These are phyloP conservation scores for Papilionanthe hybrid DNA, from an alignment of 116 monocot genomes.

Conservation along the genomic window DNA sequence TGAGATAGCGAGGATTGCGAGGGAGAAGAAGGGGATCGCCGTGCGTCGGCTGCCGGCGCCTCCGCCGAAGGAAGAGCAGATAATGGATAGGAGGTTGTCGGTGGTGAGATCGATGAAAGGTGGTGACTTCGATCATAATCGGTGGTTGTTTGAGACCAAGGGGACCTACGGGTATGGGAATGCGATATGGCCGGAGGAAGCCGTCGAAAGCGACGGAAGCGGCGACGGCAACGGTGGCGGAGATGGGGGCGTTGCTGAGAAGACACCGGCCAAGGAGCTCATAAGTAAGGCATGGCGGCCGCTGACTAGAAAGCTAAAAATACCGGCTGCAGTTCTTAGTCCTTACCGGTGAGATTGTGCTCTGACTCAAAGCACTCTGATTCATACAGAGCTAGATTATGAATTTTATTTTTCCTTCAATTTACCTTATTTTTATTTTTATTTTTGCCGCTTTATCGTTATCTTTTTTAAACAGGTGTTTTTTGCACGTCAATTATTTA, in stretches of 20 bases:
- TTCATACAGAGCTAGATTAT: too few species aligned
- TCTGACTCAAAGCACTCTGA: too few species aligned
- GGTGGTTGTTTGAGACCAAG: constrained; percentile 49
- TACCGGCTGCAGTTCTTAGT: constrained; percentile 78
- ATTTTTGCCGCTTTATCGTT: too few species aligned
- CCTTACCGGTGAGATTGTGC: constrained; percentile 56
- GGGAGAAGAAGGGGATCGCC: constrained; percentile 5
- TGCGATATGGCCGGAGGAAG: constrained; percentile 88
- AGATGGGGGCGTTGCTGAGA: constrained; percentile 15
- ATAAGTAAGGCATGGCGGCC: constrained; percentile 78
- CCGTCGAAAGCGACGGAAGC: constrained; percentile 16
- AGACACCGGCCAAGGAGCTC: constrained; percentile 38
- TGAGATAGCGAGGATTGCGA: constrained; percentile 7
- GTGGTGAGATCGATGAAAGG: constrained; percentile 16
- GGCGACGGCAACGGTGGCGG: background rate
- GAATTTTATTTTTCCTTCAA: too few species aligned
- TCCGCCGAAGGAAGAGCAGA: background rate
- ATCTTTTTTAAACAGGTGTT: too few species aligned
- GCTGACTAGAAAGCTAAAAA: constrained; percentile 70
- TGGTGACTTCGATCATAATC: constrained; percentile 32
- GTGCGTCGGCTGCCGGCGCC: constrained; percentile 13
- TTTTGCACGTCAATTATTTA: too few species aligned
- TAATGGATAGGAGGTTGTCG: constrained; percentile 23
- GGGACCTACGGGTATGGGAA: constrained; percentile 40
- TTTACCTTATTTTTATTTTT: too few species aligned